Conservation (phyloP, 306 rosid genomes). For the Rosa persica region DNA sequence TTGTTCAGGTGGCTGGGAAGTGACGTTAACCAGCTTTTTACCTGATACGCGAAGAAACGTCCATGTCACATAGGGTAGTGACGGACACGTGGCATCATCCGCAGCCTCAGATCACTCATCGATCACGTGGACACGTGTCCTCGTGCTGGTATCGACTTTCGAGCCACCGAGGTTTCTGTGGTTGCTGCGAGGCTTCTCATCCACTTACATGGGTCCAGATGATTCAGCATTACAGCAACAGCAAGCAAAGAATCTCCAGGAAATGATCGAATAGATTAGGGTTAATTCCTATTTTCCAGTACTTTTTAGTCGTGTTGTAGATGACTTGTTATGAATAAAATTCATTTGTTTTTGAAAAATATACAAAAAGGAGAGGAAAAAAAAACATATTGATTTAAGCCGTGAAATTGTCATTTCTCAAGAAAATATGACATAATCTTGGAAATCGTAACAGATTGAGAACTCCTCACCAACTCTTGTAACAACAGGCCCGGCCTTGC, state of each 20-base stretch:
- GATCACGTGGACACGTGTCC: conserved; percentile 27
- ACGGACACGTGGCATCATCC: conserved; percentile 9
- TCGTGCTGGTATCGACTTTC: background rate
- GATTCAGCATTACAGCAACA: background rate
- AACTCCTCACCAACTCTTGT: too few species aligned
- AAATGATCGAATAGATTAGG: background rate
- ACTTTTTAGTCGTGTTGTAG: too few species aligned
- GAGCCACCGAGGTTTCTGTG: conserved; percentile 6
- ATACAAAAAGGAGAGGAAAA: too few species aligned
- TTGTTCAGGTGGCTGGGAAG: background rate
- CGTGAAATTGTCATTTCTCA: too few species aligned
- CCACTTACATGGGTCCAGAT: background rate
- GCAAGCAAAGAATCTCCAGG: background rate
- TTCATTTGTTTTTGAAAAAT: too few species aligned
- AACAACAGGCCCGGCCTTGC: too few species aligned
- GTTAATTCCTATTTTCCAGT: background rate
- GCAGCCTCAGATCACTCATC: conserved; percentile 8
- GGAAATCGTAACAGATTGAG: too few species aligned
- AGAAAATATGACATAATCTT: too few species aligned
- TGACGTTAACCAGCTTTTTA: background rate
- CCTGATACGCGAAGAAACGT: background rate
- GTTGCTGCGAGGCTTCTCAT: conserved; percentile 16
- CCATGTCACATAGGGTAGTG: background rate
- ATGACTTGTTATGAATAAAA: too few species aligned
- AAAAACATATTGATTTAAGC: too few species aligned